Conservation (phyloP, 1,284 basidiomycete genomes). For the Malassezia caprae region DNA sequence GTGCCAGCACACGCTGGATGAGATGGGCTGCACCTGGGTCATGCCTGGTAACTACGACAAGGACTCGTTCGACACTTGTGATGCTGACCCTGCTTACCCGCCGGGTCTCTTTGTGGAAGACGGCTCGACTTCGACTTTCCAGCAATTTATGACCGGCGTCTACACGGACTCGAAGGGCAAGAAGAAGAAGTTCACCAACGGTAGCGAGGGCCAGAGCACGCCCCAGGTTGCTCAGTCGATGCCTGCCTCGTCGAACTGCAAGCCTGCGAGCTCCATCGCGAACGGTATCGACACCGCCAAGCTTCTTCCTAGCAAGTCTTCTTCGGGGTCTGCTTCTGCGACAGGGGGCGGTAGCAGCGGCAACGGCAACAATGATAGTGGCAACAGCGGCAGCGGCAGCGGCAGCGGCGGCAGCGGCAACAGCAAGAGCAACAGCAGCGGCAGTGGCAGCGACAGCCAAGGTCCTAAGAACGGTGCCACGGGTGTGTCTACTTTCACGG, state of each 20-base stretch:
- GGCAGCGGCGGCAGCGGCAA: background rate
- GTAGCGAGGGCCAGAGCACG: slow-evolving; percentile 31
- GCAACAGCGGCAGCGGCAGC: background rate
- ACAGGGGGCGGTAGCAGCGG: too few relatives aligned
- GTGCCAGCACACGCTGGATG: slow-evolving; percentile 46
- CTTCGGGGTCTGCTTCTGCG: background rate
- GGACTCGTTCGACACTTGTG: slow-evolving; percentile 41
- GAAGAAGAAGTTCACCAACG: slow-evolving; percentile 39
- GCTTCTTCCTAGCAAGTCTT: slow-evolving; percentile 15
- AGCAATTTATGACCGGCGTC: slow-evolving; percentile 38
- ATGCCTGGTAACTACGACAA: slow-evolving; percentile 46
- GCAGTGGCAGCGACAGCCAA: background rate
- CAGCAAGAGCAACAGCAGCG: background rate
- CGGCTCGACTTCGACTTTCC: slow-evolving; percentile 40
- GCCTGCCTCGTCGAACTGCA: slow-evolving; percentile 38
- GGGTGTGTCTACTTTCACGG: slow-evolving; percentile 4
- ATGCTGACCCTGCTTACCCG: slow-evolving; percentile 46
- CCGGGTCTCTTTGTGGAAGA: slow-evolving; percentile 39
- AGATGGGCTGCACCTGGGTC: slow-evolving; percentile 49
- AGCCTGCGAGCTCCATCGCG: slow-evolving; percentile 22
- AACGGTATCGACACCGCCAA: slow-evolving; percentile 35
- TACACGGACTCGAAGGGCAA: slow-evolving; percentile 24
- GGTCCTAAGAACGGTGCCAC: slow-evolving; percentile 3
- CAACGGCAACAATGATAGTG: background rate
- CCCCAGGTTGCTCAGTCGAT: slow-evolving; percentile 42